Percentiles rank a stretch among this genome's conserved stretches.
Evolutionary conservation across 768 basidiomycete species (phyloP).

Genomic region (Chalciporus piperatus): DNA sequence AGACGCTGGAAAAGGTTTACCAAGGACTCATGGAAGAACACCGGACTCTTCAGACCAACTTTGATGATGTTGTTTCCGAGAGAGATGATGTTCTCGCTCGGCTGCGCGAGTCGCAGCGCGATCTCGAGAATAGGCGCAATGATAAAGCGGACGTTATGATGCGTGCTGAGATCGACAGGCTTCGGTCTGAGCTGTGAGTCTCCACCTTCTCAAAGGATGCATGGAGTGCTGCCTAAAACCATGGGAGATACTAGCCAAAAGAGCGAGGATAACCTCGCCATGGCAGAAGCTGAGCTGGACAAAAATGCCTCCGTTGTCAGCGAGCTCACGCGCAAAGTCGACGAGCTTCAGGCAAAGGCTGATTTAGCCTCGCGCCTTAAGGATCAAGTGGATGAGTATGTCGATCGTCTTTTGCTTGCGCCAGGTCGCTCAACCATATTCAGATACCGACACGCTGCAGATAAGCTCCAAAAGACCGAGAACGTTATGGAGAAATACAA

Average conservation of each 20-base stretch:
- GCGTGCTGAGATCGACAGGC: conserved; percentile 77
- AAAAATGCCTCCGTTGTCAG: conserved; percentile 66
- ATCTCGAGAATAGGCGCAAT: conserved; percentile 57
- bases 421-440: neutral
- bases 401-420: neutral
- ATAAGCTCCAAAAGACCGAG: conserved; percentile 90
- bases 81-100: conserved; percentile 71
- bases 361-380: conserved; percentile 79
- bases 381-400: conserved; percentile 92
- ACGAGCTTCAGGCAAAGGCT: conserved; percentile 76
- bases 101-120: conserved; percentile 56
- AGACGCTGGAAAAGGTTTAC: conserved; percentile 81
- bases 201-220: neutral
- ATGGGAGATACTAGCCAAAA: conserved; percentile 65
- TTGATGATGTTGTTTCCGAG: conserved; percentile 75
- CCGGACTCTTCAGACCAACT: conserved; percentile 65
- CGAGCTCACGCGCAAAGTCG: conserved; percentile 75
- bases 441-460: conserved; percentile 90
- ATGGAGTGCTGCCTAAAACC: conserved; percentile 22
- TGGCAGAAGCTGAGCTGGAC: conserved; percentile 80
- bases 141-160: conserved; percentile 76
- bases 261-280: conserved; percentile 87
- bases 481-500: conserved; percentile 99
- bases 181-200: conserved; percentile 82
- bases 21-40: conserved; percentile 75